Conservation (phyloP, 2,329 filamentous ascomycete species). For the Albifimbria verrucaria region DNA sequence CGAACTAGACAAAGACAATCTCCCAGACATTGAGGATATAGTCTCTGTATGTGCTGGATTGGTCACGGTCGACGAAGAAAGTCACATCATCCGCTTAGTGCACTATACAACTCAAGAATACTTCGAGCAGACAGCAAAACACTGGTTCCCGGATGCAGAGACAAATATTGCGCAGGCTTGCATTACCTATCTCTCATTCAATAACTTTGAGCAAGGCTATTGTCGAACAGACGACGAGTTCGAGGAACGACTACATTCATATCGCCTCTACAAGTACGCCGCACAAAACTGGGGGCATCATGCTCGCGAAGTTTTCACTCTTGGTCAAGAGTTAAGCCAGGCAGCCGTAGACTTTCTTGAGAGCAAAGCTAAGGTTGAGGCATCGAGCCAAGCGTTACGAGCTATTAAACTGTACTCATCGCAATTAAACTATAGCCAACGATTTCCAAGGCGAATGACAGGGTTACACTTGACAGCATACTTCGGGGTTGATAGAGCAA, state of each 20-base stretch:
- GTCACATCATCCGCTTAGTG: conserved; percentile 33
- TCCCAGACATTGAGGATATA: conserved; percentile 25
- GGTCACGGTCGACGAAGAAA: conserved; percentile 34
- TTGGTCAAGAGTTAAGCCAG: conserved; percentile 5
- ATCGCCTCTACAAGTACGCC: conserved; percentile 28
- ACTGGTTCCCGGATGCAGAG: conserved; percentile 29
- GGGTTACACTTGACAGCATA: conserved; percentile 20
- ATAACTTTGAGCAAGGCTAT: conserved; percentile 13
- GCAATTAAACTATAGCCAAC: conserved; percentile 5
- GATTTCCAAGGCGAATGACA: conserved; percentile 9
- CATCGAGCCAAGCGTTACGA: conserved; percentile 16
- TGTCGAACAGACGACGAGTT: conserved; percentile 16
- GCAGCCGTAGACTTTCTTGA: conserved; percentile 14
- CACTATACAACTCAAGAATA: conserved; percentile 44
- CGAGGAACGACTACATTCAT: conserved; percentile 12
- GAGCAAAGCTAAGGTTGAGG: conserved; percentile 9
- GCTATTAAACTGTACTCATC: conserved; percentile 3
- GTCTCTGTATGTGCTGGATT: conserved; percentile 37
- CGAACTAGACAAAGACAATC: conserved; percentile 28
- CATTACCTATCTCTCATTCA: conserved; percentile 32
- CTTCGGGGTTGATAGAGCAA: conserved; percentile 14
- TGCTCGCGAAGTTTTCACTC: conserved; percentile 12
- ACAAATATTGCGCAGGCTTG: conserved; percentile 24
- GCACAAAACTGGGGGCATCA: conserved; percentile 30
- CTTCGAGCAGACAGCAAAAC: conserved; percentile 23